Base-by-base conservation (phyloP, 768 basidiomycete species). In the Boletus tomentosulus region DNA sequence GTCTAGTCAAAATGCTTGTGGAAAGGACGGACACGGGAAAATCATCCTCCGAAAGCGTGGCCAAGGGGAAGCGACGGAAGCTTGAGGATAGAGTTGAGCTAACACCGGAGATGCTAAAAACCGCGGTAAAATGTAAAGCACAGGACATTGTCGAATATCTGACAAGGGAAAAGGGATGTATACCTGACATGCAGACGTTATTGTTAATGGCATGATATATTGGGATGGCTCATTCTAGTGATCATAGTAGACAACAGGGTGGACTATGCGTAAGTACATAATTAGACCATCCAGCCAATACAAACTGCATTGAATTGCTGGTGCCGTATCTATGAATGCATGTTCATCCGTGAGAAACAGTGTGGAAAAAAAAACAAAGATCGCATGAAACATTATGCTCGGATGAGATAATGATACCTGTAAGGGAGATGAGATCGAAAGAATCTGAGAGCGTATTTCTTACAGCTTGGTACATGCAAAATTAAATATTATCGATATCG, bases 401-500 rank as follows among this genome's bases (percentile, higher is more conserved):
- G 45, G 19, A 46, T 43, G 65, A 56, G 52, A 51, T 47, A 41
- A 50, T n/a, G 46, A 57, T 56, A 54, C 58, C 59, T 53, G 27
- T 31, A 34, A 34, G 37, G 35, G n/a, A 38, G 25, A 41, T 59
- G 43, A 61, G 48, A 43, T n/a, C 3, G 16, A 4, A 41, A 6
- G 33, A 11, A 46, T 27, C 16, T 10, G 16, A 30, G 37, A 33
- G 19, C 15, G 16, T 1, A 34, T n/a, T 24, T 16, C 68, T 56
- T 48, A 69, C 65, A 60, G 22, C 24, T 48, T 47, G 60, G 22
- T 59, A 58, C 51, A 56, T 37, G 48, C 44, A 52, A 22, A 35
- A 53, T 78, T 80, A 92, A 72, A 93, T 91, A 67, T 92, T 91
- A 67, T 93, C 89, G 71, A 92, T 89, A 71, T 93, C 90, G 62